Percentiles rank a stretch among this genome's conserved stretches.
Conservation (phyloP, 2,329 filamentous ascomycete genomes). For the Cadophora sp. region DNA sequence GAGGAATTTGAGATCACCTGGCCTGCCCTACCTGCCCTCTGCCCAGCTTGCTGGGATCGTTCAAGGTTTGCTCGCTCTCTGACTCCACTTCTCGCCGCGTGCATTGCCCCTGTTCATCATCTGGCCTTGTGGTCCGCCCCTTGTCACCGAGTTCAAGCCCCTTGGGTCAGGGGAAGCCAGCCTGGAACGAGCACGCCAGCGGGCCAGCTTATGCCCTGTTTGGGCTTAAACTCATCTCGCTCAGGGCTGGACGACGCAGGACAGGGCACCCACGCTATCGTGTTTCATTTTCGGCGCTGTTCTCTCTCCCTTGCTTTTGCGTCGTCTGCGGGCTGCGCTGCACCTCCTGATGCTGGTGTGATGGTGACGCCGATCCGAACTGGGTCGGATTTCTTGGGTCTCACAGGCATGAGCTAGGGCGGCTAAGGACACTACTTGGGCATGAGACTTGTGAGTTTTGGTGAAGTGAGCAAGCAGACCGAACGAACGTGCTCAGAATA, state of each 20-base stretch:
- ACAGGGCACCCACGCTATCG: slow-evolving; percentile 43
- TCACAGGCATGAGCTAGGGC: neutral
- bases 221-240: slow-evolving; percentile 21
- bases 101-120: neutral
- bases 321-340: slow-evolving; percentile 29
- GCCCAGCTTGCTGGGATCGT: slow-evolving; percentile 14
- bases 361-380: slow-evolving; percentile 34
- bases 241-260: slow-evolving; percentile 22
- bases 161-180: neutral
- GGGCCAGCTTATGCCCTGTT: slow-evolving; percentile 22
- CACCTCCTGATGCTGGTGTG: slow-evolving; percentile 10
- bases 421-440: neutral
- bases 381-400: slow-evolving; percentile 22
- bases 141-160: slow-evolving; percentile 24
- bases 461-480: neutral
- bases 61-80: slow-evolving; percentile 7
- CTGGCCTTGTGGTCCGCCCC: neutral
- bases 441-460: neutral
- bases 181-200: neutral
- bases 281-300: slow-evolving; percentile 43
- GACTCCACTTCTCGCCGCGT: slow-evolving; percentile 19
- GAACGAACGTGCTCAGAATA: slow-evolving; percentile 24
- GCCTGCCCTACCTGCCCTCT: neutral
- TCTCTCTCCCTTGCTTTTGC: slow-evolving; percentile 28
- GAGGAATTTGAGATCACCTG: neutral